Evolutionary conservation across 2,329 filamentous ascomycete species (phyloP).

Genomic region (Neonectria hederae): DNA sequence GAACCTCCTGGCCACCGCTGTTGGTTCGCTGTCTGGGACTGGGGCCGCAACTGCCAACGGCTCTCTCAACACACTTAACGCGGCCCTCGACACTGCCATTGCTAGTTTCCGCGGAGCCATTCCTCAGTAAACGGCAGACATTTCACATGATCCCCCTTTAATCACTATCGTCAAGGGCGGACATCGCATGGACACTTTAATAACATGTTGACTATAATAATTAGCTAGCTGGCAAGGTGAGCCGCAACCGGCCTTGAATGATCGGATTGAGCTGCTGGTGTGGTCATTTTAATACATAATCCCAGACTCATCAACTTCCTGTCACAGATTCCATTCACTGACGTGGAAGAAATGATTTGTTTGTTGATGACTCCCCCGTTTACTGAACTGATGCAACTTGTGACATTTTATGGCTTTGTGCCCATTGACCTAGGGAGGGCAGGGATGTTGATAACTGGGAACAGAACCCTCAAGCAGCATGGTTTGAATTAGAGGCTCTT

Average conservation of each 20-base stretch:
- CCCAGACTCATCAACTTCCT: neutral
- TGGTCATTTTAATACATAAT: slow-evolving; percentile 2
- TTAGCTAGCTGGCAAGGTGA: neutral
- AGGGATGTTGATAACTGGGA: neutral
- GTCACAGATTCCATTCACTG: neutral
- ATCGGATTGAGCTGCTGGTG: neutral
- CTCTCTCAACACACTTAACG: neutral
- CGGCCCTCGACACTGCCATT: neutral
- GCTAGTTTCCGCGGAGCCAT: neutral
- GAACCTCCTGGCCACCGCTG: neutral
- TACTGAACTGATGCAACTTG: neutral
- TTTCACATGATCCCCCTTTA: neutral
- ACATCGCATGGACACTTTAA: too few species aligned
- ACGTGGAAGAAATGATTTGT: neutral
- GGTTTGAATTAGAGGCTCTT: neutral
- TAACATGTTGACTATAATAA: too few species aligned
- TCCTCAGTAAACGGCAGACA: neutral
- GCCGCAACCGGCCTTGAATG: neutral
- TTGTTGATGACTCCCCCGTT: neutral
- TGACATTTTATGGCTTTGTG: too few species aligned
- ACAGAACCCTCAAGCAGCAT: neutral
- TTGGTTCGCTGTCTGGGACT: neutral
- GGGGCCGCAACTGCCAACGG: neutral
- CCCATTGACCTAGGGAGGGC: neutral
- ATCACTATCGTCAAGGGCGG: neutral